Evolutionary conservation across 2,329 filamentous ascomycete species (phyloP).

Genomic region (Westerdykella ornata): DNA sequence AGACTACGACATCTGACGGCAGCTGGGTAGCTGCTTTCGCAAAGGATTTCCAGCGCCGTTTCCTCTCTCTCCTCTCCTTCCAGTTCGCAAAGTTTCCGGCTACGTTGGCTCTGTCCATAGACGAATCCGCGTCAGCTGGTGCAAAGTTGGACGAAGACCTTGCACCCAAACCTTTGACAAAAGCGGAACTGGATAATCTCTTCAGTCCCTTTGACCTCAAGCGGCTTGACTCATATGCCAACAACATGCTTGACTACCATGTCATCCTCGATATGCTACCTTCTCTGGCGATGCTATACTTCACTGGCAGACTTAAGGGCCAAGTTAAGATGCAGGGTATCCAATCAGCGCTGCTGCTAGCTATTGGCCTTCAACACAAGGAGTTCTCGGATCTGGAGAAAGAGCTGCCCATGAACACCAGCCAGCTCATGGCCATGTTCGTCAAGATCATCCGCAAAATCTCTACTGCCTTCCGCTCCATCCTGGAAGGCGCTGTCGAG

Average conservation of each 20-base stretch:
- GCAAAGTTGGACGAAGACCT: conserved; percentile 55
- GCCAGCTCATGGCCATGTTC: conserved; percentile 91
- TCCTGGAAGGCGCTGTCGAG: conserved; percentile 64
- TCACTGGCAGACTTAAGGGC: conserved; percentile 64
- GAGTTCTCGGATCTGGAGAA: conserved; percentile 71
- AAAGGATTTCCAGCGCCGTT: conserved; percentile 90
- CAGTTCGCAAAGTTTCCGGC: conserved; percentile 81
- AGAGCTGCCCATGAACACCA: conserved; percentile 64
- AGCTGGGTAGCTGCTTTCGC: conserved; percentile 88
- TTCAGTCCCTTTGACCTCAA: conserved; percentile 93
- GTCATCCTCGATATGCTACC: conserved; percentile 92
- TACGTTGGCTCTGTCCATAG: conserved; percentile 73
- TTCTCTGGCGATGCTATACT: conserved; percentile 73
- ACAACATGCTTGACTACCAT: conserved; percentile 96
- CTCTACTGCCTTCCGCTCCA: conserved; percentile 64
- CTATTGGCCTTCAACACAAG: conserved; percentile 81
- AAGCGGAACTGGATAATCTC: conserved; percentile 66
- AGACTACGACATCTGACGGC: conserved; percentile 51
- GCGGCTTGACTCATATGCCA: conserved; percentile 88
- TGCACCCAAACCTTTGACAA: conserved; percentile 55
- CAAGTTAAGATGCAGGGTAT: conserved; percentile 69
- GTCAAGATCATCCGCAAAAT: conserved; percentile 92
- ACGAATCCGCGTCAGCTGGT: conserved; percentile 73
- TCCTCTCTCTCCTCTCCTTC: conserved; percentile 81
- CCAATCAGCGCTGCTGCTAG: conserved; percentile 81